Percentiles rank a stretch among this genome's conserved stretches.
Conservation (phyloP, 1,284 basidiomycete genomes). For the Afroboletus lepidellus region DNA sequence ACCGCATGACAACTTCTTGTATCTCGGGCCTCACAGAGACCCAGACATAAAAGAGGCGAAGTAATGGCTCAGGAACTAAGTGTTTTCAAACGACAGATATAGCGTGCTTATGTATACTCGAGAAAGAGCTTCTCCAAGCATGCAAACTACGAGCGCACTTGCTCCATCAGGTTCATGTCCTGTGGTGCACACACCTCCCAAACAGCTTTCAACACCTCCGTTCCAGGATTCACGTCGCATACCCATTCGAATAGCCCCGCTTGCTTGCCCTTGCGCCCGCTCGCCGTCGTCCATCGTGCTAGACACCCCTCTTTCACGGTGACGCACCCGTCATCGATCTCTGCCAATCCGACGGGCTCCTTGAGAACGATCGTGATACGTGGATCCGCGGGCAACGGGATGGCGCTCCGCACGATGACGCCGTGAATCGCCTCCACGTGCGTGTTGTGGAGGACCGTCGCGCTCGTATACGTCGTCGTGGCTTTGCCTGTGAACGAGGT, state of each 20-base stretch:
- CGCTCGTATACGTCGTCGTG: constrained; percentile 20
- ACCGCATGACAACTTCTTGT: too few relatives aligned
- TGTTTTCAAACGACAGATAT: too few relatives aligned
- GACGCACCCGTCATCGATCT: constrained; percentile 16
- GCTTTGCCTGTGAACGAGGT: constrained; percentile 6
- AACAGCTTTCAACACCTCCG: constrained; percentile 21
- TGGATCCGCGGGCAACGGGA: constrained; percentile 24
- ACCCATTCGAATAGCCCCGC: constrained; percentile 28
- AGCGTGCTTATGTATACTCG: not conserved
- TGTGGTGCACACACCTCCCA: constrained; percentile 24
- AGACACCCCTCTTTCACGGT: constrained; percentile 14
- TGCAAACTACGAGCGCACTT: not conserved
- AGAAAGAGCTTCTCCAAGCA: not conserved
- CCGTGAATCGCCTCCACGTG: constrained; percentile 10
- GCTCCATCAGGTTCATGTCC: constrained; percentile 15
- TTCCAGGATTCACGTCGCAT: constrained; percentile 19
- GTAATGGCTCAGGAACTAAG: too few relatives aligned
- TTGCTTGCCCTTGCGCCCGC: constrained; percentile 19
- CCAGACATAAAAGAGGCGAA: too few relatives aligned
- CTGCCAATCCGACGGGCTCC: constrained; percentile 24
- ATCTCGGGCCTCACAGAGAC: too few relatives aligned
- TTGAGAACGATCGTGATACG: constrained; percentile 23
- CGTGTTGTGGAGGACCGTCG: constrained; percentile 18
- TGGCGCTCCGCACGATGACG: constrained; percentile 20
- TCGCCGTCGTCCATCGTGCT: constrained; percentile 24